Base-by-base conservation (phyloP, 805 yeast genomes). In the Metschnikowia matae region DNA sequence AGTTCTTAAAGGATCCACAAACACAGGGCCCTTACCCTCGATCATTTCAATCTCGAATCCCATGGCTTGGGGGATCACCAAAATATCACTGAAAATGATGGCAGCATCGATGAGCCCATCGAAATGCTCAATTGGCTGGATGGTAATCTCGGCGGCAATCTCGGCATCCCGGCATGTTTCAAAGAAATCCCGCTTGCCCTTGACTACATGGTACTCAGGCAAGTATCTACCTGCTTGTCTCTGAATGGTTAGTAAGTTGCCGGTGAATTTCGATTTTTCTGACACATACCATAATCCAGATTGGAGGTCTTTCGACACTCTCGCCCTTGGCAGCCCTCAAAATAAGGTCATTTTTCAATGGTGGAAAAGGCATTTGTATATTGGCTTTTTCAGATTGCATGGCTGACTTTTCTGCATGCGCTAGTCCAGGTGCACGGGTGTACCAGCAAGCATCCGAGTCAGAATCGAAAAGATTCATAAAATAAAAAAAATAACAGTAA, bases 41-140 rank as follows among this genome's bases (percentile, higher is more conserved):
- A 89, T 73, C 96, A 94, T 92, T 64, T 86, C 84, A 39, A 94
- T 96, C 48, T 81, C 84, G 87, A 91, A 88, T 13, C 99, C 99
- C 90, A 94, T 85, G 11, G 97, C 99, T 71, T 94, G 98, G 2
- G 99, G 99, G 48, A 94, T 86, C 36, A 94, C 99, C 52, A 94
- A 75, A 59, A 94, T 94, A 66, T 94, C 99, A 65, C 91, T 84
- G 73, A 94, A 94, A 51, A 94, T 94, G 59, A 94, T 94, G 4
- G 99, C 99, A 4, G 98, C 98, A 64, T 94, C 99, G 44, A 92
- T 79, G 48, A 91, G 75, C 0, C 96, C 97, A 50, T 85, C 84
- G 63, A 82, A 94, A 61, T 88, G 96, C 49, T 85, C 89, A 49
- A 94, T 81, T 4, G 99, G 99, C 71, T 94, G 99, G 55, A 94